A percentile compares a stretch with the other conserved stretches of the same genome.
Evolutionary conservation across 2,329 filamentous ascomycete species (phyloP).

Genomic region (Fusarium compactum): DNA sequence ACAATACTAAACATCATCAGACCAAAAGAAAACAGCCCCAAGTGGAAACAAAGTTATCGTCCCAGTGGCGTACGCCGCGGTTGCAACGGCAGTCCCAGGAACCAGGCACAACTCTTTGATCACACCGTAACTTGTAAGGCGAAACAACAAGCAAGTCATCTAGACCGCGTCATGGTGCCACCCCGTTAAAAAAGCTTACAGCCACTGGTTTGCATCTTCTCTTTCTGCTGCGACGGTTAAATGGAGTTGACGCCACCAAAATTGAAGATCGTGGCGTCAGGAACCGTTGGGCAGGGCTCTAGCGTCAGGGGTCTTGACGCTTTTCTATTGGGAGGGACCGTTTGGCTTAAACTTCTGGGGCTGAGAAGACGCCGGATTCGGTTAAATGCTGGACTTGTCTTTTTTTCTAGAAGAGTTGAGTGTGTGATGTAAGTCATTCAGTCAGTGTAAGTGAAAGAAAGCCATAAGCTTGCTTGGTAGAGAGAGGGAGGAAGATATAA

Average conservation of each 20-base stretch:
- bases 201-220: background rate
- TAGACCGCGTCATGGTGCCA: slow-evolving; percentile 2
- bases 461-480: background rate
- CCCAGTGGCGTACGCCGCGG: slow-evolving; percentile 9
- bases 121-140: slow-evolving; percentile 11
- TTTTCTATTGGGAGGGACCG: slow-evolving; percentile 7
- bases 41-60: slow-evolving; percentile 29
- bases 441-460: background rate
- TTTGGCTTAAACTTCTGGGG: slow-evolving; percentile 25
- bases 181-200: slow-evolving; percentile 14
- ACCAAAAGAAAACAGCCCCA: slow-evolving; percentile 3
- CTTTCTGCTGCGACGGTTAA: slow-evolving; percentile 16
- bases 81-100: slow-evolving; percentile 6
- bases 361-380: slow-evolving; percentile 30
- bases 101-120: slow-evolving; percentile 9
- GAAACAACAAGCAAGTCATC: background rate
- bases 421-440: slow-evolving; percentile 15
- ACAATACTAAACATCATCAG: slow-evolving; percentile 16
- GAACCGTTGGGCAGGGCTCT: slow-evolving; percentile 10
- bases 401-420: slow-evolving; percentile 23
- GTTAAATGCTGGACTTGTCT: slow-evolving; percentile 5
- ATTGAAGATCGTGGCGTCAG: slow-evolving; percentile 32
- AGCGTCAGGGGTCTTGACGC: slow-evolving; percentile 28
- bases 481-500: background rate
- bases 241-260: slow-evolving; percentile 31